A percentile compares a stretch with the other conserved stretches of the same genome.
Conservation (phyloP, 2,329 filamentous ascomycete genomes). For the Diaporthe longicolla region DNA sequence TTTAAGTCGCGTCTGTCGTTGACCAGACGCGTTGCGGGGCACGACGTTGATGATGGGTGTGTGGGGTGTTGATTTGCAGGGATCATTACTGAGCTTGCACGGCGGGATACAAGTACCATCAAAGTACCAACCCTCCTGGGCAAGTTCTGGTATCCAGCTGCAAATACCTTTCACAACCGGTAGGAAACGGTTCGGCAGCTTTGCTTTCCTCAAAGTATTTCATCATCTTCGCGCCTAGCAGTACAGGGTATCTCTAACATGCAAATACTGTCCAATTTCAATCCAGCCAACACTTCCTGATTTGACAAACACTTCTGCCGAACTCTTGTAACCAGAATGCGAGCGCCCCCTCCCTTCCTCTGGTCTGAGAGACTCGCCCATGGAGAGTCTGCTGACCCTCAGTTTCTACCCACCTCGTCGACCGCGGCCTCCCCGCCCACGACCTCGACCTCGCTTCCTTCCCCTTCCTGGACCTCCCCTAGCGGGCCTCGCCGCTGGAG, state of each 20-base stretch:
- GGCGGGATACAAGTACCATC: slow-evolving; percentile 17
- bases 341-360: background rate
- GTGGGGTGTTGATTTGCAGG: slow-evolving; percentile 6
- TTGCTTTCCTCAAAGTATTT: background rate
- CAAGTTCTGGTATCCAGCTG: background rate
- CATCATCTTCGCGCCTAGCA: slow-evolving; percentile 17
- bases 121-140: background rate
- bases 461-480: slow-evolving; percentile 53
- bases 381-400: background rate
- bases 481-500: slow-evolving; percentile 55
- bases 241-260: slow-evolving; percentile 40
- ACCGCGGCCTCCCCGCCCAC: slow-evolving; percentile 47
- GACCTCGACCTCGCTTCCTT: slow-evolving; percentile 52
- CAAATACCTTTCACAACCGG: background rate
- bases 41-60: slow-evolving; percentile 32
- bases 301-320: background rate
- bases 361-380: background rate
- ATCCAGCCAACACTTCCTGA: background rate
- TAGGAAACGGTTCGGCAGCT: background rate
- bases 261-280: background rate
- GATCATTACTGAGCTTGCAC: background rate
- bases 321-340: background rate
- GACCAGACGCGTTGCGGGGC: slow-evolving; percentile 39
- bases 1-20: slow-evolving; percentile 37
- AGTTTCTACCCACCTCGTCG: slow-evolving; percentile 27